These are phyloP conservation scores for Cyclotella cryptica DNA, from an alignment of 108 stramenopile species.

Conservation along the genomic window DNA sequence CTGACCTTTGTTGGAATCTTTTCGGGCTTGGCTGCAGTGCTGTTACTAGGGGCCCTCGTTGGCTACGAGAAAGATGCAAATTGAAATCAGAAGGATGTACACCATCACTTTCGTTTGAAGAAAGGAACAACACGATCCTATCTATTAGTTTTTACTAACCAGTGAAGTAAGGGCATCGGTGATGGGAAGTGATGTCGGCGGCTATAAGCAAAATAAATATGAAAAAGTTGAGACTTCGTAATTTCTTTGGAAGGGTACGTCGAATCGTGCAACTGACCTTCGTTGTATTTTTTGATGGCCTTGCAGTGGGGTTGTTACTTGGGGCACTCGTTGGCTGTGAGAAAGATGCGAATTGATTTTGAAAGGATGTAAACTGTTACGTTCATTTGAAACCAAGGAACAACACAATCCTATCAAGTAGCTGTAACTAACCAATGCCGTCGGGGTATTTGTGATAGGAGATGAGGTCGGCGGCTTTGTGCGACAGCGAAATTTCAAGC, in stretches of 20 bases:
- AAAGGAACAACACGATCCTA: too few relatives aligned
- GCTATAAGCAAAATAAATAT: too few relatives aligned
- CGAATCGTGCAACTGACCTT: too few relatives aligned
- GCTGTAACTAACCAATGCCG: not conserved
- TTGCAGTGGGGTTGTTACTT: not conserved
- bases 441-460: not conserved
- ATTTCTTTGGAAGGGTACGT: too few relatives aligned
- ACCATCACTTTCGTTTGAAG: too few relatives aligned
- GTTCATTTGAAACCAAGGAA: not conserved
- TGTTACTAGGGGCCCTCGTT: not conserved
- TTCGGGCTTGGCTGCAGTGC: not conserved
- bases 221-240: too few relatives aligned
- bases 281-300: not conserved
- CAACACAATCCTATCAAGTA: not conserved
- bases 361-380: too few relatives aligned
- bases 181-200: too few relatives aligned
- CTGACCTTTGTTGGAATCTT: not conserved
- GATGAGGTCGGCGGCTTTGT: not conserved
- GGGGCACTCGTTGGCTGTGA: not conserved
- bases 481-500: too few relatives aligned
- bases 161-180: too few relatives aligned
- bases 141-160: too few relatives aligned
- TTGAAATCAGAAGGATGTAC: not conserved
- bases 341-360: too few relatives aligned
- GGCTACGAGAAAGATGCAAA: not conserved